phyloP scores from a whole-genome alignment of 139 green algal species.

The Mesotaenium endlicherianum region DNA sequence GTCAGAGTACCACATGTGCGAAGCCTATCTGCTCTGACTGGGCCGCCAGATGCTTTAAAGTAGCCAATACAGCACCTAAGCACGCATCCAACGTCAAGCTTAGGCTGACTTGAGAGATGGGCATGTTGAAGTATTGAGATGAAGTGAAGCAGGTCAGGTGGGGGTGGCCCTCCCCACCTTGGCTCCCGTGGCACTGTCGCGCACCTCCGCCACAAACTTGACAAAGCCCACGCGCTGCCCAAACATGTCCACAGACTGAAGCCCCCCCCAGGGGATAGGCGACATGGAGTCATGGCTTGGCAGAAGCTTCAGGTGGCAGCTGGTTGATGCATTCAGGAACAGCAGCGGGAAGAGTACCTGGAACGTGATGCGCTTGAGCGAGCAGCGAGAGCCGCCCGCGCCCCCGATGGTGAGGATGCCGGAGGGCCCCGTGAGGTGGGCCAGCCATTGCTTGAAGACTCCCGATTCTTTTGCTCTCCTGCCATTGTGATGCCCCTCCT shows the following conservation, averaged over 20 bases:
- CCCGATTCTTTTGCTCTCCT: background rate
- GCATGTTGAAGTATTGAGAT: too few relatives aligned
- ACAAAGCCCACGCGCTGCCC: slow-evolving; percentile 46
- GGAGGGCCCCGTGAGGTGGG: background rate
- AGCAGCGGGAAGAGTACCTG: slow-evolving; percentile 1
- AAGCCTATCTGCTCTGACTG: too few relatives aligned
- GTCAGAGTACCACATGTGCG: too few relatives aligned
- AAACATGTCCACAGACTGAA: slow-evolving; percentile 46
- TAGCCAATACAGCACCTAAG: too few relatives aligned
- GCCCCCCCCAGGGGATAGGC: too few relatives aligned
- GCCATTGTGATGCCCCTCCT: background rate
- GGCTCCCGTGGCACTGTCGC: slow-evolving; percentile 12
- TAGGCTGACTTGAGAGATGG: too few relatives aligned
- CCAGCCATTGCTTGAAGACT: background rate
- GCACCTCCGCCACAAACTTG: slow-evolving; percentile 45
- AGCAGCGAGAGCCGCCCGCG: background rate
- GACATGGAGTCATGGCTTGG: too few relatives aligned
- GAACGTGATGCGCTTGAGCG: background rate
- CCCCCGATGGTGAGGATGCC: slow-evolving; percentile 9
- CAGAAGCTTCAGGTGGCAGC: too few relatives aligned
- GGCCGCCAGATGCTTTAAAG: too few relatives aligned
- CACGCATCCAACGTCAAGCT: too few relatives aligned
- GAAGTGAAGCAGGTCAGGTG: too few relatives aligned
- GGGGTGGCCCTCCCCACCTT: slow-evolving; percentile 26
- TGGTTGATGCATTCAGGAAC: too few relatives aligned